Evolutionary conservation across 768 basidiomycete genomes (phyloP).

Genomic region (Suillus fuscotomentosus): DNA sequence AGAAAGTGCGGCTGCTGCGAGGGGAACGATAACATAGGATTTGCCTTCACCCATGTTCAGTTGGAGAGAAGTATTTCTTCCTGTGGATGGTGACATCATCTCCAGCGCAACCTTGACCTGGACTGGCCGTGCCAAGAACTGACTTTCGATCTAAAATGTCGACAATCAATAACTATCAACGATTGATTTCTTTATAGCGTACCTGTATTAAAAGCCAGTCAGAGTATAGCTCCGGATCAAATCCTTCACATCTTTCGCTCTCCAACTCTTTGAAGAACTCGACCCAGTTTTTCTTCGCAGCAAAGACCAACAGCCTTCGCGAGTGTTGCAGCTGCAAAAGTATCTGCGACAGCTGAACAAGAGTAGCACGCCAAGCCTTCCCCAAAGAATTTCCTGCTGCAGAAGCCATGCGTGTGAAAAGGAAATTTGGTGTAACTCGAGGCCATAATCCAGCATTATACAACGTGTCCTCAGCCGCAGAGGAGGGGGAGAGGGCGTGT

Average conservation of each 20-base stretch:
- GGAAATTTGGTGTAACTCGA: conserved; percentile 22
- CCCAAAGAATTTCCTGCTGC: conserved; percentile 7
- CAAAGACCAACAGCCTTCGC: conserved; percentile 26
- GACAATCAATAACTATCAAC: not conserved
- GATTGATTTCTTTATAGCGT: not conserved
- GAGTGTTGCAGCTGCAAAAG: conserved; percentile 32
- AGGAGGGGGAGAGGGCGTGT: not conserved
- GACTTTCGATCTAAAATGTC: conserved; percentile 19
- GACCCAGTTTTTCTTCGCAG: conserved; percentile 6
- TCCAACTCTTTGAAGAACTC: conserved; percentile 12
- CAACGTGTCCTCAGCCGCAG: not conserved
- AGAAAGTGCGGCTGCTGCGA: conserved; percentile 20
- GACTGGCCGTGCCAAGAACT: conserved; percentile 21
- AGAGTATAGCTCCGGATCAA: not conserved
- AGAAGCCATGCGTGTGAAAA: conserved; percentile 26
- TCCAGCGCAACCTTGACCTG: conserved; percentile 23
- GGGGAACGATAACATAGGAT: conserved; percentile 30
- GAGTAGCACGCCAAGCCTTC: conserved; percentile 21
- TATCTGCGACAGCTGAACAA: conserved; percentile 24
- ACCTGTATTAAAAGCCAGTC: conserved; percentile 17
- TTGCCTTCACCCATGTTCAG: conserved; percentile 35
- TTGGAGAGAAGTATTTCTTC: conserved; percentile 22
- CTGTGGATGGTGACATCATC: conserved; percentile 24
- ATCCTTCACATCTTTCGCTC: conserved; percentile 6
- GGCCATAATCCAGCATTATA: conserved; percentile 29